A percentile compares a stretch with the other conserved stretches of the same genome.
These are phyloP conservation scores for Kluyveromyces sp. DNA, from an alignment of 1,139 yeast genomes.

Conservation along the genomic window DNA sequence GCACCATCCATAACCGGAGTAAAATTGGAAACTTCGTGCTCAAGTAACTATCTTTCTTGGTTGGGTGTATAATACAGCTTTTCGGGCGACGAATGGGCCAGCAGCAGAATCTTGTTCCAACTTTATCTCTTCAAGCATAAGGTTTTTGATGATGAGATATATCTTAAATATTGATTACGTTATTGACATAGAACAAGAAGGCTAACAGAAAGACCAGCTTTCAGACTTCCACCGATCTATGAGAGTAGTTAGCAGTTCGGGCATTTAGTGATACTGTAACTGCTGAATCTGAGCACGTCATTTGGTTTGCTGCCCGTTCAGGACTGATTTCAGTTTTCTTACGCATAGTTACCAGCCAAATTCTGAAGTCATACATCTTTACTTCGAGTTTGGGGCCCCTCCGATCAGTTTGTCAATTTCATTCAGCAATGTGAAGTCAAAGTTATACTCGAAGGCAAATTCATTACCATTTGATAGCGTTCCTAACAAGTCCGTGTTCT, in stretches of 20 bases:
- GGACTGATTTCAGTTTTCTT: no score
- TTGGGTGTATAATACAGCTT: no score
- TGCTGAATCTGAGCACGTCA: neutral
- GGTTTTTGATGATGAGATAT: neutral
- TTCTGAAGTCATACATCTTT: neutral
- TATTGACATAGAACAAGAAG: neutral
- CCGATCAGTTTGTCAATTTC: slow-evolving; percentile 28
- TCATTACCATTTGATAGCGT: slow-evolving; percentile 26
- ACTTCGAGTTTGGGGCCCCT: slow-evolving; percentile 5
- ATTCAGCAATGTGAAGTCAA: slow-evolving; percentile 27
- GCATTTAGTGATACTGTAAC: no score
- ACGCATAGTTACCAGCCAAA: no score
- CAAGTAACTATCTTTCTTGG: neutral
- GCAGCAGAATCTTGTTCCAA: neutral
- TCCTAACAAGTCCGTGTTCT: slow-evolving; percentile 23
- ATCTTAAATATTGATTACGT: neutral
- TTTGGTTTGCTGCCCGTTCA: neutral
- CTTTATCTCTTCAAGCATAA: neutral
- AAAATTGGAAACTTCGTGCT: neutral
- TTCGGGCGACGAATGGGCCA: no score
- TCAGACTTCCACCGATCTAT: neutral
- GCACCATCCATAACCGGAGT: slow-evolving; percentile 2
- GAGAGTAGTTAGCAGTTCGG: neutral
- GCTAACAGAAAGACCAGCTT: neutral
- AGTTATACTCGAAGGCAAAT: slow-evolving; percentile 27